phyloP scores from a whole-genome alignment of 176 grass and related monocot genomes.

The Cocos nucifera region DNA sequence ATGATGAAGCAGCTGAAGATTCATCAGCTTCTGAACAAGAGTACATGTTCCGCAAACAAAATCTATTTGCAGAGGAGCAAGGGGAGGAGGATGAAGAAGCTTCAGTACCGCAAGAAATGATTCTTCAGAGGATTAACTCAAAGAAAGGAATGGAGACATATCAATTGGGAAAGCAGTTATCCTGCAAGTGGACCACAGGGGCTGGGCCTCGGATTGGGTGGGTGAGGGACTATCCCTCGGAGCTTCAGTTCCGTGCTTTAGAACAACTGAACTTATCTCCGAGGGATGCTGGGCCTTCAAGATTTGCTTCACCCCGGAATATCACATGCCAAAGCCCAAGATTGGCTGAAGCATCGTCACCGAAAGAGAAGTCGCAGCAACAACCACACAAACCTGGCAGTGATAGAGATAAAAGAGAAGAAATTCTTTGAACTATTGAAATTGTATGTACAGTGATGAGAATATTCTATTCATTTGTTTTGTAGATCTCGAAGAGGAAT shows the following conservation, averaged over 20 bases:
- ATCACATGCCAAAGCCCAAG: too few relatives aligned
- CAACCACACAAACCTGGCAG: too few relatives aligned
- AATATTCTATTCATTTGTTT: too few relatives aligned
- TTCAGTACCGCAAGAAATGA: slow-evolving; percentile 49
- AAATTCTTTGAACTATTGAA: too few relatives aligned
- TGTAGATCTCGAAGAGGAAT: too few relatives aligned
- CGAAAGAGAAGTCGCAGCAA: too few relatives aligned
- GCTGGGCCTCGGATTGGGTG: slow-evolving; percentile 69
- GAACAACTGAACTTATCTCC: slow-evolving; percentile 82
- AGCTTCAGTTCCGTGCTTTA: slow-evolving; percentile 58
- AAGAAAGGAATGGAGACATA: slow-evolving; percentile 64
- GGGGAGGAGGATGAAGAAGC: slow-evolving; percentile 22
- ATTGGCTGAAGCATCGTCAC: too few relatives aligned
- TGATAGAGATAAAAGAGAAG: too few relatives aligned
- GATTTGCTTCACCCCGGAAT: slow-evolving; percentile 17
- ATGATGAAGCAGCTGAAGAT: slow-evolving; percentile 5
- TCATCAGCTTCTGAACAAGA: slow-evolving; percentile 25
- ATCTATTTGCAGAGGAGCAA: slow-evolving; percentile 38
- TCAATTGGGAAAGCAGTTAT: slow-evolving; percentile 82
- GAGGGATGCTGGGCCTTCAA: slow-evolving; percentile 11
- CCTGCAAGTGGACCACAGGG: slow-evolving; percentile 70
- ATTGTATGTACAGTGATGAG: too few relatives aligned
- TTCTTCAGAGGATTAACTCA: slow-evolving; percentile 70
- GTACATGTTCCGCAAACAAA: slow-evolving; percentile 46
- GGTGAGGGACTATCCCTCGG: slow-evolving; percentile 79